Conservation (phyloP, 495 filamentous ascomycete genomes). For the Neurospora sp. region DNA sequence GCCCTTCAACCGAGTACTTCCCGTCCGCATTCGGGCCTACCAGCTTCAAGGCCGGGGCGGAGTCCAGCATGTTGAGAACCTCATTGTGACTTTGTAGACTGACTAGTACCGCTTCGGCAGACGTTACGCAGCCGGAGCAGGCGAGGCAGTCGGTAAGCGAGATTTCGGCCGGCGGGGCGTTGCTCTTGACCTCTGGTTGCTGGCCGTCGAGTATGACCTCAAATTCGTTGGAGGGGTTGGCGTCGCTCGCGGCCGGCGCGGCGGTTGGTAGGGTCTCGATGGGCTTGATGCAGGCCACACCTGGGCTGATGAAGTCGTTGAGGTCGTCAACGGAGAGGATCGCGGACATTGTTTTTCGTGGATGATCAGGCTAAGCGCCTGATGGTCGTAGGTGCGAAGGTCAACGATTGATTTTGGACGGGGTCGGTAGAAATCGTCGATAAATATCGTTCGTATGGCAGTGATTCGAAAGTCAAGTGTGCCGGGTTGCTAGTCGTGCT, state of each 20-base stretch:
- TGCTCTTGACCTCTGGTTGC: slow-evolving; percentile 34
- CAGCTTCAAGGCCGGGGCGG: slow-evolving; percentile 43
- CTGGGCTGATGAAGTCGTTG: slow-evolving; percentile 97
- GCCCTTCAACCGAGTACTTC: slow-evolving; percentile 21
- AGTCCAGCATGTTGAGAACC: slow-evolving; percentile 72
- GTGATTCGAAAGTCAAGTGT: neutral
- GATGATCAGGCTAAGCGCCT: neutral
- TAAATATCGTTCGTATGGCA: neutral
- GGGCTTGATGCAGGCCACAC: slow-evolving; percentile 96
- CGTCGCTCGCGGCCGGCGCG: neutral
- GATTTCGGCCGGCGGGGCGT: slow-evolving; percentile 59
- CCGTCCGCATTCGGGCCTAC: slow-evolving; percentile 9
- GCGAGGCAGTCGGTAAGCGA: slow-evolving; percentile 95
- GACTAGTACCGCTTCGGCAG: slow-evolving; percentile 89
- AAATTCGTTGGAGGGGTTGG: slow-evolving; percentile 42
- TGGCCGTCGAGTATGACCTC: slow-evolving; percentile 91
- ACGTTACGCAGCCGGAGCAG: slow-evolving; percentile 95
- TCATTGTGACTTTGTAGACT: slow-evolving; percentile 86
- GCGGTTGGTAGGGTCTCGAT: slow-evolving; percentile 71
- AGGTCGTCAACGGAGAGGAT: slow-evolving; percentile 94
- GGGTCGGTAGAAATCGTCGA: neutral
- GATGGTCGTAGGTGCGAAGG: neutral
- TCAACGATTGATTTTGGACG: neutral
- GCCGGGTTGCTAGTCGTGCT: neutral
- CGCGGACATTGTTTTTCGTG: slow-evolving; percentile 60